phyloP scores from a whole-genome alignment of 108 stramenopile species.

The Nitzschia sp. region DNA sequence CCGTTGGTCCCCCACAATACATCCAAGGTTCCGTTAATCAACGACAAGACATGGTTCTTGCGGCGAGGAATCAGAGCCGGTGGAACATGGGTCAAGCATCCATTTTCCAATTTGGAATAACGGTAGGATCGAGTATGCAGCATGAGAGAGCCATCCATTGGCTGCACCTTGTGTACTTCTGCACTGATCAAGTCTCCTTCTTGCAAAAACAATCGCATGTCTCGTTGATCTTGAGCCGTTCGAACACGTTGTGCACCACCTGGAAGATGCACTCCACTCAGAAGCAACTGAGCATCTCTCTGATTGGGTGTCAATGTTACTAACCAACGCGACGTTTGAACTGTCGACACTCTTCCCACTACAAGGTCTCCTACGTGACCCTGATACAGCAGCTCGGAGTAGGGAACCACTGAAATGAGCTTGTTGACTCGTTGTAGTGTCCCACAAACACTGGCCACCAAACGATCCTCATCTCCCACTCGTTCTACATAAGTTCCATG shows the following conservation, averaged over 20 bases:
- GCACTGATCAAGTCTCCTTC: conserved; percentile 94
- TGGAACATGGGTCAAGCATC: conserved; percentile 77
- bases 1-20: conserved; percentile 83
- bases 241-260: conserved; percentile 93
- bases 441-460: conserved; percentile 90
- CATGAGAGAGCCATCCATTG: conserved; percentile 74
- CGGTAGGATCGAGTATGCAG: conserved; percentile 90
- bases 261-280: conserved; percentile 89
- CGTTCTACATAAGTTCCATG: conserved; percentile 94
- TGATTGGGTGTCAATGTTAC: conserved; percentile 52
- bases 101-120: conserved; percentile 95
- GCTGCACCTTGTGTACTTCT: conserved; percentile 83
- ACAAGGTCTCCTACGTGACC: conserved; percentile 96
- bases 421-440: conserved; percentile 94
- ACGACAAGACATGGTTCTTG: conserved; percentile 66
- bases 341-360: conserved; percentile 90
- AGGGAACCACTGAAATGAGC: conserved; percentile 91
- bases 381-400: conserved; percentile 54
- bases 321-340: conserved; percentile 87
- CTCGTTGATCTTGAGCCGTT: conserved; percentile 93
- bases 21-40: conserved; percentile 46
- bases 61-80: conserved; percentile 74
- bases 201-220: conserved; percentile 86
- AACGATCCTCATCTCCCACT: conserved; percentile 54
- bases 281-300: conserved; percentile 74